Evolutionary conservation across 257 asterid species (phyloP).

Genomic region (Solanum chmielewskii): DNA sequence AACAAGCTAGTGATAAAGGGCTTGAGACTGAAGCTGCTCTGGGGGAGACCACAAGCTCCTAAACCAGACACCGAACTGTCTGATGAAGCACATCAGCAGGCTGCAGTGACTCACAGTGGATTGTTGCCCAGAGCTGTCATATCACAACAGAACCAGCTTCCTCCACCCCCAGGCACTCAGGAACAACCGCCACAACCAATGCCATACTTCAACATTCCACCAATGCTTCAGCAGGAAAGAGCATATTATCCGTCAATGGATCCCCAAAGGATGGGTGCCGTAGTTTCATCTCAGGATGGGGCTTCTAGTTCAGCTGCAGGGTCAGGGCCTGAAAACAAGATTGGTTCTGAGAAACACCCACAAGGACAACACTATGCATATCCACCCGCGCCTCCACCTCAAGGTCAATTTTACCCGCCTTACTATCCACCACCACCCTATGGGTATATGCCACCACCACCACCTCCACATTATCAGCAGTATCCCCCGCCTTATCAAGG

Average conservation of each 20-base stretch:
- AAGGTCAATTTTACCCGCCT: constrained; percentile 64
- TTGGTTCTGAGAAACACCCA: constrained; percentile 30
- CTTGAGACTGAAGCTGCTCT: constrained; percentile 73
- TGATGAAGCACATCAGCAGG: constrained; percentile 73
- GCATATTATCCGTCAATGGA: constrained; percentile 95
- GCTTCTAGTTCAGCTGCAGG: constrained; percentile 44
- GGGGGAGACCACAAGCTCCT: constrained; percentile 92
- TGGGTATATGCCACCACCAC: constrained; percentile 60
- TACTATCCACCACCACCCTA: constrained; percentile 54
- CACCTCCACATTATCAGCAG: constrained; percentile 48
- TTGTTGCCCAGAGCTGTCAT: constrained; percentile 79
- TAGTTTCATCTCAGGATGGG: constrained; percentile 67
- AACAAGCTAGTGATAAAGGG: constrained; percentile 88
- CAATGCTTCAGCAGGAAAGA: constrained; percentile 63
- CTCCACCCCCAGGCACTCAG: constrained; percentile 44
- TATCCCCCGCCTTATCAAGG: constrained; percentile 33
- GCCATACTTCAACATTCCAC: constrained; percentile 86
- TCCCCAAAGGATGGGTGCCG: constrained; percentile 96
- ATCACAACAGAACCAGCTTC: constrained; percentile 81
- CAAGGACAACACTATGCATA: constrained; percentile 32
- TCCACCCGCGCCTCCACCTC: constrained; percentile 54
- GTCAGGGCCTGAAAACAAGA: constrained; percentile 31
- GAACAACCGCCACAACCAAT: constrained; percentile 38
- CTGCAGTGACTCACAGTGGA: constrained; percentile 71
- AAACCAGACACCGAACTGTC: constrained; percentile 52